Conservation (phyloP, 1,284 basidiomycete species). For the Pseudozyma thailandica region DNA sequence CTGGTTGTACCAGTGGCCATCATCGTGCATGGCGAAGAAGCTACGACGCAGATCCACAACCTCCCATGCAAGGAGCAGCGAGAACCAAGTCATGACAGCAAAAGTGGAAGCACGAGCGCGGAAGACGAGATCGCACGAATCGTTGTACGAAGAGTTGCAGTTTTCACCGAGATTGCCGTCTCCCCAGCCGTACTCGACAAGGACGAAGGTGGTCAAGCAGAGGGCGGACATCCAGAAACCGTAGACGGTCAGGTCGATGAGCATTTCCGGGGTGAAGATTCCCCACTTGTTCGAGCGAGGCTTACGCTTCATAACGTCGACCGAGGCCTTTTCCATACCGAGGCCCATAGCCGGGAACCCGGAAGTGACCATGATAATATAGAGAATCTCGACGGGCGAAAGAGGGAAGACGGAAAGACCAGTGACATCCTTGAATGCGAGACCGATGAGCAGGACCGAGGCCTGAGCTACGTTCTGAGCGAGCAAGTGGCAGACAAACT, state of each 20-base stretch:
- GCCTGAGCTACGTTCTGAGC: conserved; percentile 67
- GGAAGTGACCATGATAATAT: conserved; percentile 67
- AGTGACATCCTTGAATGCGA: conserved; percentile 75
- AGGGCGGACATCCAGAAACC: conserved; percentile 75
- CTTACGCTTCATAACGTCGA: conserved; percentile 74
- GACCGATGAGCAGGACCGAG: conserved; percentile 72
- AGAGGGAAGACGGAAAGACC: conserved; percentile 76
- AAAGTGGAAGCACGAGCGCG: conserved; percentile 68
- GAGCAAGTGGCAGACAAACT: conserved; percentile 69
- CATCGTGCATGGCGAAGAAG: conserved; percentile 65
- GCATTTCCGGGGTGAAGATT: conserved; percentile 66
- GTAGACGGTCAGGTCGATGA: conserved; percentile 74
- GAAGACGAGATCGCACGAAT: conserved; percentile 66
- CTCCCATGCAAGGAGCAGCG: conserved; percentile 68
- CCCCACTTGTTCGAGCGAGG: conserved; percentile 68
- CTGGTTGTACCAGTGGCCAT: conserved; percentile 55
- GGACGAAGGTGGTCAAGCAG: conserved; percentile 69
- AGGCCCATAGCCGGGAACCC: conserved; percentile 69
- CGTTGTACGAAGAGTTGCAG: conserved; percentile 64
- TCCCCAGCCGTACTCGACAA: conserved; percentile 60
- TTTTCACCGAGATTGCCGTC: conserved; percentile 55
- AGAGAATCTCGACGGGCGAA: conserved; percentile 76
- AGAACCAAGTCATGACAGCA: conserved; percentile 64
- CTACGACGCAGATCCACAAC: conserved; percentile 64
- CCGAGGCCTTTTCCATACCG: conserved; percentile 73